Evolutionary conservation across 805 yeast genomes (phyloP).

Genomic region (Yarrowia deformans): DNA sequence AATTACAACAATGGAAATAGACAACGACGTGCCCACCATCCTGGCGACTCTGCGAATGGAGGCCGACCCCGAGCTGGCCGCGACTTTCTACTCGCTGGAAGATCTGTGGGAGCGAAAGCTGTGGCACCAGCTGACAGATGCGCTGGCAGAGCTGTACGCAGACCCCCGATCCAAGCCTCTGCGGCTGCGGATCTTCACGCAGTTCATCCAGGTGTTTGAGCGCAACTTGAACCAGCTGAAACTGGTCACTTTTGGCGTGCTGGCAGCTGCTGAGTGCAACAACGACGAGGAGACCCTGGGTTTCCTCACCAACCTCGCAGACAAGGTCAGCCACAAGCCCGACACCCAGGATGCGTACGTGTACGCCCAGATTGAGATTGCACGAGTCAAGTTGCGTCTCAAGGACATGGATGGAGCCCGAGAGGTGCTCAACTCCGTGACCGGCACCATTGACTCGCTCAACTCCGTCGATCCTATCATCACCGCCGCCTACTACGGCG

Average conservation of each 20-base stretch:
- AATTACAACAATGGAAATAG: constrained; percentile 21
- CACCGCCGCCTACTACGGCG: constrained; percentile 82
- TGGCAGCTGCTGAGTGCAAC: constrained; percentile 56
- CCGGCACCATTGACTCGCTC: constrained; percentile 62
- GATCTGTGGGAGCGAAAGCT: constrained; percentile 86
- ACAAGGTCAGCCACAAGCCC: constrained; percentile 55
- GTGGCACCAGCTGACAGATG: constrained; percentile 91
- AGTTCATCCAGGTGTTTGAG: constrained; percentile 71
- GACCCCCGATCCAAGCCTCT: constrained; percentile 60
- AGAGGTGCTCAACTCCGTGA: constrained; percentile 68
- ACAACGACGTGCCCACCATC: constrained; percentile 55
- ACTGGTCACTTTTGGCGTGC: constrained; percentile 74
- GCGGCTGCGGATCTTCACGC: constrained; percentile 71
- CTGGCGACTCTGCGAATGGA: constrained; percentile 70
- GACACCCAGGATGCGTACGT: constrained; percentile 59
- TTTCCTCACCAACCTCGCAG: constrained; percentile 56
- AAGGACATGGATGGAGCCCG: constrained; percentile 67
- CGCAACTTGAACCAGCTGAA: constrained; percentile 80
- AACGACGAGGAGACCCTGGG: constrained; percentile 59
- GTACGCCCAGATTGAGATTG: constrained; percentile 72
- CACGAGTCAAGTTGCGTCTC: constrained; percentile 69
- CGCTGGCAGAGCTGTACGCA: constrained; percentile 66
- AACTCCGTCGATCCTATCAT: constrained; percentile 68
- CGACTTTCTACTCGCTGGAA: constrained; percentile 72
- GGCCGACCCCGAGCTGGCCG: constrained; percentile 68